Conservation (phyloP, 116 monocot genomes). For the Thalassia testudinum region DNA sequence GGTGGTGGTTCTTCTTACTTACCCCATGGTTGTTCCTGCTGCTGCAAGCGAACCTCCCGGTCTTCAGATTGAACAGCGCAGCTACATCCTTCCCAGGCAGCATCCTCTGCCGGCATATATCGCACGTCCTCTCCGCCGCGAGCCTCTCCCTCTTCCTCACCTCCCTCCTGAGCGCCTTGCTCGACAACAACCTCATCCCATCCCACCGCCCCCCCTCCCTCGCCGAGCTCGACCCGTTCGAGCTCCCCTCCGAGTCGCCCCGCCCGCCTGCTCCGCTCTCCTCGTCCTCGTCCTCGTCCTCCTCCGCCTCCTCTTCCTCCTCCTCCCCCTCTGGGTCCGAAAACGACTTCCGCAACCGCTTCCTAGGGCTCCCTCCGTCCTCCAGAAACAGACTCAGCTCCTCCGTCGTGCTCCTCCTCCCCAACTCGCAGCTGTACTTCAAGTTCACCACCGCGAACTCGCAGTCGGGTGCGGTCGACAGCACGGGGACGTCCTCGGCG, state of each 20-base stretch:
- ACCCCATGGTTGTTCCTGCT: conserved; percentile 81
- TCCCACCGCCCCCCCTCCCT: not conserved
- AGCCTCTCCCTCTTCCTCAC: conserved; percentile 36
- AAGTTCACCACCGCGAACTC: conserved; percentile 68
- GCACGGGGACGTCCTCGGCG: conserved; percentile 8
- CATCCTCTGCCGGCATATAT: conserved; percentile 69
- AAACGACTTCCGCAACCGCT: conserved; percentile 36
- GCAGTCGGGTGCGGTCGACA: conserved; percentile 13
- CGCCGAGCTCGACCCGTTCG: not conserved
- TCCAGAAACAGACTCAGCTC: conserved; percentile 20
- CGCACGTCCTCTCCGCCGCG: conserved; percentile 60
- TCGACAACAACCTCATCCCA: conserved; percentile 8
- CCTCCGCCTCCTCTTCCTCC: not conserved
- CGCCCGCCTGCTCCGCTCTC: no score
- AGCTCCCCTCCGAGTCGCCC: not conserved
- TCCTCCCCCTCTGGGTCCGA: conserved; percentile 34
- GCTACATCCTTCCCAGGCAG: conserved; percentile 72
- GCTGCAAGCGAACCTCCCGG: conserved; percentile 69
- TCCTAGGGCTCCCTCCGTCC: conserved; percentile 18
- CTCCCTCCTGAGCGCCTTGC: conserved; percentile 27
- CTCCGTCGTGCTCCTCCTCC: conserved; percentile 25
- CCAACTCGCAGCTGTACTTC: conserved; percentile 44
- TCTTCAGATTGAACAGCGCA: conserved; percentile 63
- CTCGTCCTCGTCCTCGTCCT: not conserved
- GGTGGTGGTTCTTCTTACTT: no score